phyloP scores from a whole-genome alignment of 805 yeast species.

The Lipomyces anomalus region DNA sequence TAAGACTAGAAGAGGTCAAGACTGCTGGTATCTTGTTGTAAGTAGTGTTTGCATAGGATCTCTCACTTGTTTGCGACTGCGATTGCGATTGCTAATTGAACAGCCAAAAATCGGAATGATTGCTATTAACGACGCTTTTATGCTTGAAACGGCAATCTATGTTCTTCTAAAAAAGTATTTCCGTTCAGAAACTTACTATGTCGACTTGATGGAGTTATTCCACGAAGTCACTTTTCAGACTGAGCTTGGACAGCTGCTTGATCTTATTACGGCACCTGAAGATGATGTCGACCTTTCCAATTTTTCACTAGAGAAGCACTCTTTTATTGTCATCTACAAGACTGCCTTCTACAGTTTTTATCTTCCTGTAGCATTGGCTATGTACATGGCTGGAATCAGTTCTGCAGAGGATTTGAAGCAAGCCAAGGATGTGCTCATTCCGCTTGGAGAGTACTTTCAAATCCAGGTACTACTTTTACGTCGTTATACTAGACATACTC shows the following conservation, averaged over 20 bases:
- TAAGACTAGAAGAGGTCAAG: slow-evolving; percentile 95
- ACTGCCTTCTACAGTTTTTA: slow-evolving; percentile 97
- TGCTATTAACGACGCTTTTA: slow-evolving; percentile 95
- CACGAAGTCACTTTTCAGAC: slow-evolving; percentile 98
- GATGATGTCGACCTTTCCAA: slow-evolving; percentile 83
- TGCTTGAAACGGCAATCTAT: slow-evolving; percentile 93
- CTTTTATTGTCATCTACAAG: slow-evolving; percentile 91
- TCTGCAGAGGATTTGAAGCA: slow-evolving; percentile 74
- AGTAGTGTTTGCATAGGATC: too few relatives aligned
- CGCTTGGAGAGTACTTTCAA: slow-evolving; percentile 97
- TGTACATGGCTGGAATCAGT: slow-evolving; percentile 81
- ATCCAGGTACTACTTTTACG: slow-evolving; percentile 48
- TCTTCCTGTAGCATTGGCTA: slow-evolving; percentile 93
- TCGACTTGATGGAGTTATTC: slow-evolving; percentile 85
- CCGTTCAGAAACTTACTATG: slow-evolving; percentile 73
- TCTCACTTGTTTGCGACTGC: too few relatives aligned
- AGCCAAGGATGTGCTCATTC: slow-evolving; percentile 80
- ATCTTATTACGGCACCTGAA: slow-evolving; percentile 95
- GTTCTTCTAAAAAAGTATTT: slow-evolving; percentile 83
- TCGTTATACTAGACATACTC: background rate
- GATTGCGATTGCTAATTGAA: background rate
- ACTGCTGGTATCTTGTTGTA: slow-evolving; percentile 79
- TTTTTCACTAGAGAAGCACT: slow-evolving; percentile 83
- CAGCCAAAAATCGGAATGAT: slow-evolving; percentile 70
- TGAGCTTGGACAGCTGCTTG: slow-evolving; percentile 93